Conservation (phyloP, 2,329 filamentous ascomycete genomes). For the Xenoacremonium recifei region DNA sequence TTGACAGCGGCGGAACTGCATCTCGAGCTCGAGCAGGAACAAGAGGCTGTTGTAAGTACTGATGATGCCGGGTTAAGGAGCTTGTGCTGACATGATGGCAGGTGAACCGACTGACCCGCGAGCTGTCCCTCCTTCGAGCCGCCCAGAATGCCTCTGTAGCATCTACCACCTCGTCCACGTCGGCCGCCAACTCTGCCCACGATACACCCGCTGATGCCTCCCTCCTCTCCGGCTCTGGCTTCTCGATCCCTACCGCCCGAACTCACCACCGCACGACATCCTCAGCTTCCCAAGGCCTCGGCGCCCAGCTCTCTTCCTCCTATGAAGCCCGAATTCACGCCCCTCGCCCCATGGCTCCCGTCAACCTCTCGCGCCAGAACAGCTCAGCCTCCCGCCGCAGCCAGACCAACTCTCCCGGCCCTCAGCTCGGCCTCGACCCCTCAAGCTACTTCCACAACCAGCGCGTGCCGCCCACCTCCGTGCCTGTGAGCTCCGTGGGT, state of each 20-base stretch:
- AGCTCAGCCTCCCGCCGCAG: conserved; percentile 55
- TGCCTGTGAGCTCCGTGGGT: conserved; percentile 36
- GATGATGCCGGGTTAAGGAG: too few relatives aligned
- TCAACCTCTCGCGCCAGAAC: conserved; percentile 52
- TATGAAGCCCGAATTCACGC: conserved; percentile 42
- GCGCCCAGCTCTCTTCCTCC: conserved; percentile 33
- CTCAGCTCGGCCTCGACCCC: conserved; percentile 41
- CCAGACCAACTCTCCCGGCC: conserved; percentile 48
- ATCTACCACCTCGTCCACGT: conserved; percentile 64
- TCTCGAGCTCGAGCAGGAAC: conserved; percentile 87
- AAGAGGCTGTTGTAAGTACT: conserved; percentile 78
- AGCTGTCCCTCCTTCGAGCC: conserved; percentile 78
- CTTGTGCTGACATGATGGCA: conserved; percentile 33
- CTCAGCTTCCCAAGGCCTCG: conserved; percentile 51
- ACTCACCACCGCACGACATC: conserved; percentile 60
- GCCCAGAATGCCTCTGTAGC: conserved; percentile 65
- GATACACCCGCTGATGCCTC: conserved; percentile 49
- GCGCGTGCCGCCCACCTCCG: conserved; percentile 35
- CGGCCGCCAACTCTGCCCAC: conserved; percentile 50
- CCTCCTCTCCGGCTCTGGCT: conserved; percentile 55
- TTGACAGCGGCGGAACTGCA: conserved; percentile 88
- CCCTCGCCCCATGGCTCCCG: conserved; percentile 43
- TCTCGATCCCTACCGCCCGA: conserved; percentile 54
- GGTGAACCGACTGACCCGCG: conserved; percentile 91
- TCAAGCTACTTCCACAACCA: conserved; percentile 50